These are phyloP conservation scores for Obelidium mucronatum DNA, from an alignment of 192 early-diverging fungal species.

Conservation along the genomic window DNA sequence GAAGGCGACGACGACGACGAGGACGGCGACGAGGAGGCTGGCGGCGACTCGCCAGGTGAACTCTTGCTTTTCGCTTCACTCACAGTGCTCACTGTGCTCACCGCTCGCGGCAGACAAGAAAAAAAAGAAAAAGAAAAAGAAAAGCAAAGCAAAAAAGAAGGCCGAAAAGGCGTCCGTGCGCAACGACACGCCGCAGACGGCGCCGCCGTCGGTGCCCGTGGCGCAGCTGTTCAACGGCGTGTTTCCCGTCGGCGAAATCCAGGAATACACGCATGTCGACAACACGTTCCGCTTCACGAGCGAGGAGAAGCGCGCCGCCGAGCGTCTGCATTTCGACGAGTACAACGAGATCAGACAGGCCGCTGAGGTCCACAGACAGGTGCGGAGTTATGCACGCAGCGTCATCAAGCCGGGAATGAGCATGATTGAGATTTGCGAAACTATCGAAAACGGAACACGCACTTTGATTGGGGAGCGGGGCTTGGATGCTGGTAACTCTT, in stretches of 20 bases:
- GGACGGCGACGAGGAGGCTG: too few relatives aligned
- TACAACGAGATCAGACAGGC: conserved; percentile 85
- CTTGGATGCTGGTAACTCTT: conserved; percentile 65
- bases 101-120: conserved; percentile 3
- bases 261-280: conserved; percentile 82
- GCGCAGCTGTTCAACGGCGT: conserved; percentile 80
- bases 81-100: background rate
- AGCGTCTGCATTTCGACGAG: conserved; percentile 73
- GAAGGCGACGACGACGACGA: conserved; percentile 15
- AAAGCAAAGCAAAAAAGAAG: conserved; percentile 49
- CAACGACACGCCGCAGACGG: conserved; percentile 47
- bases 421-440: conserved; percentile 90
- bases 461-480: conserved; percentile 87
- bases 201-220: conserved; percentile 71
- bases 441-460: conserved; percentile 95
- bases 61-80: conserved; percentile 2
- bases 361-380: conserved; percentile 90
- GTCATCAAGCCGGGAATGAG: conserved; percentile 93
- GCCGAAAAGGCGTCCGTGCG: conserved; percentile 7
- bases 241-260: conserved; percentile 85
- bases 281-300: conserved; percentile 88
- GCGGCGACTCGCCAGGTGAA: too few relatives aligned
- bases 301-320: conserved; percentile 90
- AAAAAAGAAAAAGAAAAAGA: conserved; percentile 64
- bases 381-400: conserved; percentile 80